Conservation (phyloP, 495 filamentous ascomycete species). For the Aspergillus baeticus region DNA sequence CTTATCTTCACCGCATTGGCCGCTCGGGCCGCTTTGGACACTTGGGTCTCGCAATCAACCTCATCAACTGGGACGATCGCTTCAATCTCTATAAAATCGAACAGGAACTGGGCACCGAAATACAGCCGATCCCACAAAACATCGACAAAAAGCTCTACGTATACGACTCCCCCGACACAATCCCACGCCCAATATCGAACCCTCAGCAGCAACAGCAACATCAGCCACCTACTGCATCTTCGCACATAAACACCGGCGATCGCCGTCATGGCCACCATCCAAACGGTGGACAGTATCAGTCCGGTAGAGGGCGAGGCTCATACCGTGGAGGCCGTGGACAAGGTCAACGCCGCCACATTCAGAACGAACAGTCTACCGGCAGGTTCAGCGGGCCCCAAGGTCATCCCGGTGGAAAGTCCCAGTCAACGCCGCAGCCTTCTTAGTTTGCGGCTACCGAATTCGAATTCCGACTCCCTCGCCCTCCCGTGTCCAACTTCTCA, state of each 20-base stretch:
- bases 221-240: constrained; percentile 21
- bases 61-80: constrained; percentile 99
- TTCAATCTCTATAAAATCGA: constrained; percentile 99
- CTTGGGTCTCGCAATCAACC: constrained; percentile 94
- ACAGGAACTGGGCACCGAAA: constrained; percentile 94
- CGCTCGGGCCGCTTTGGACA: constrained; percentile 97
- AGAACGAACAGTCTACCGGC: constrained; percentile 27
- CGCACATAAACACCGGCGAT: constrained; percentile 28
- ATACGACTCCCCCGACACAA: constrained; percentile 92
- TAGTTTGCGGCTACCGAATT: constrained; percentile 4
- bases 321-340: constrained; percentile 48
- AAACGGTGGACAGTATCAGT: constrained; percentile 39
- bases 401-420: constrained; percentile 33
- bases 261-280: constrained; percentile 39
- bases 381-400: constrained; percentile 27
- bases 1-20: constrained; percentile 97
- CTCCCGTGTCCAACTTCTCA: too few relatives aligned
- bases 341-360: constrained; percentile 41
- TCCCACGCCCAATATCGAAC: constrained; percentile 73
- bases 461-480: background rate
- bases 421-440: constrained; percentile 32
- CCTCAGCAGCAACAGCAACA: constrained; percentile 34
- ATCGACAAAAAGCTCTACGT: constrained; percentile 99
- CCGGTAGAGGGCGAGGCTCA: constrained; percentile 36
- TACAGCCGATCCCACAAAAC: constrained; percentile 85